Base-by-base conservation (phyloP, 2,329 filamentous ascomycete genomes). In the Westerdykella sp. region DNA sequence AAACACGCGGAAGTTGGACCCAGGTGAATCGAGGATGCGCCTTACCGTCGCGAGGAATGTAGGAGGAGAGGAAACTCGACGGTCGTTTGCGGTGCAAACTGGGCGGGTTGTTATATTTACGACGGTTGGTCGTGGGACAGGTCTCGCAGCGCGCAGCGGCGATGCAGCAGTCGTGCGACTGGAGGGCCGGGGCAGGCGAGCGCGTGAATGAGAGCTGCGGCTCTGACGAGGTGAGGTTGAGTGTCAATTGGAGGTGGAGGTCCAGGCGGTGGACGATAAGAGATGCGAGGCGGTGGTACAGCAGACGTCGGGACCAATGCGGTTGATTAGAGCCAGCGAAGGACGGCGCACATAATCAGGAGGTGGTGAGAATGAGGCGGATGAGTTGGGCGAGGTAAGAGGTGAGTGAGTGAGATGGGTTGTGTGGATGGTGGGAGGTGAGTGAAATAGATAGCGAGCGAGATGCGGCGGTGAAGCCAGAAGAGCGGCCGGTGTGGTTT, bases 231-330 rank as follows among this genome's bases (percentile, higher is more conserved):
- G 51, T 51, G 46, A 46, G 45, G 50, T 45, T 48, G 49, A 39
- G 30, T 23, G 44, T 41, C 54, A 54, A 66, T 65, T 64, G 58
- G 62, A 54, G 50, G 59, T 48, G 52, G 58, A 53, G 4, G 54
- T 49, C 41, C 48, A 43, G 58, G 53, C 49, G 45, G 53, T 50
- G 49, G 54, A 56, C 54, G 62, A 66, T 65, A 66, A 63, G 61
- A 35, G 40, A 56, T 44, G 44, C 47, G 55, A 46, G 51, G 45
- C 48, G 51, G 60, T 62, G 55, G 49, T 58, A 60, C 56, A 56
- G 48, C 54, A 59, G 53, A 9, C 52, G 47, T 55, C 53, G 39
- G 49, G 54, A 54, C 54, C 56, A 58, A 49, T 28, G 25, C 25
- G 4, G 25, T 10, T 28, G 25, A 12, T 28, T 28, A 28, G 4